A percentile compares a stretch with the other conserved stretches of the same genome.
Evolutionary conservation across 2,329 filamentous ascomycete species (phyloP).

Genomic region (Monosporascus sp.): DNA sequence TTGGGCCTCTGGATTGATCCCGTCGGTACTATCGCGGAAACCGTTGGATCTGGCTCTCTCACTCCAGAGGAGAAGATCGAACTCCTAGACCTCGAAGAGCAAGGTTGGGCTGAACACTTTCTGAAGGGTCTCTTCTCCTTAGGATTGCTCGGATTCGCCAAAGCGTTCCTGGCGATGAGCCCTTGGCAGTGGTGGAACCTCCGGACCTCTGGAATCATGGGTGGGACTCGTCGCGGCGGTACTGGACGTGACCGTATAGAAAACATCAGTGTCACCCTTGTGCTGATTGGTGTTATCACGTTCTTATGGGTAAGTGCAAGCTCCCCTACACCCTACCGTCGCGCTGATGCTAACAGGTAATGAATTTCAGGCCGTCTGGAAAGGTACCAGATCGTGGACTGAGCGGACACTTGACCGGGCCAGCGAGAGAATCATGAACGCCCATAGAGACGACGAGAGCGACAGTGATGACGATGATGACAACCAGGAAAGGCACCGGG

Average conservation of each 20-base stretch:
- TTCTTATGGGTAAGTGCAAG: slow-evolving; percentile 63
- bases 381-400: slow-evolving; percentile 69
- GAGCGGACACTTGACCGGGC: slow-evolving; percentile 66
- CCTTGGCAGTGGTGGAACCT: slow-evolving; percentile 76
- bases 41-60: slow-evolving; percentile 38
- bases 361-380: slow-evolving; percentile 64
- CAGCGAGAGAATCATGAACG: slow-evolving; percentile 76
- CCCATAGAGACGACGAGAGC: slow-evolving; percentile 57
- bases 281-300: slow-evolving; percentile 73
- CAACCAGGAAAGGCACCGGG: slow-evolving; percentile 19
- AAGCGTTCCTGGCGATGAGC: slow-evolving; percentile 68
- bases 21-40: slow-evolving; percentile 51
- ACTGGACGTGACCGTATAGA: slow-evolving; percentile 74
- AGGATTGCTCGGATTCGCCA: slow-evolving; percentile 78
- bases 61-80: slow-evolving; percentile 35
- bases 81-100: slow-evolving; percentile 41
- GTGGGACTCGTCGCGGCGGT: slow-evolving; percentile 47
- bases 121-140: slow-evolving; percentile 85
- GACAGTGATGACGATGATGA: slow-evolving; percentile 52
- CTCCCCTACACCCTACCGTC: neutral
- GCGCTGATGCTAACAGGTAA: slow-evolving; percentile 1
- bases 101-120: slow-evolving; percentile 77
- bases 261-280: slow-evolving; percentile 71
- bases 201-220: slow-evolving; percentile 53
- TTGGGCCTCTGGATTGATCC: slow-evolving; percentile 85